Evolutionary conservation across 2,329 filamentous ascomycete genomes (phyloP).

Genomic region (Penicillium brevicompactum): DNA sequence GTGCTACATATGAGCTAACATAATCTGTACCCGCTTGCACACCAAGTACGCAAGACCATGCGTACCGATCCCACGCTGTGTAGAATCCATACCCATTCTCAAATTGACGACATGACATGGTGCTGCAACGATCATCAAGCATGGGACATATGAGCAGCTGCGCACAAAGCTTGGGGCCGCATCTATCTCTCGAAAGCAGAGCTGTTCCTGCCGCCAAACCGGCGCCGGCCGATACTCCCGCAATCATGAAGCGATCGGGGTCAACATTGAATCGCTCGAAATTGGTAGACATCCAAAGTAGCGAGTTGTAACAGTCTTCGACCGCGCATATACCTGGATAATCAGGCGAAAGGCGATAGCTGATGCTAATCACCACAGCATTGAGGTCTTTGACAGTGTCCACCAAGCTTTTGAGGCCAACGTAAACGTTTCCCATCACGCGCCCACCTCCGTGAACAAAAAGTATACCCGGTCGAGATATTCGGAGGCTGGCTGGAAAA

Average conservation of each 20-base stretch:
- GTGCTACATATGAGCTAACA: not conserved
- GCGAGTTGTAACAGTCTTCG: conserved; percentile 66
- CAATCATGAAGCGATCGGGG: conserved; percentile 57
- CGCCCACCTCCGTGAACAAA: conserved; percentile 72
- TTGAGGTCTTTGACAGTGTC: conserved; percentile 55
- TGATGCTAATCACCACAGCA: conserved; percentile 64
- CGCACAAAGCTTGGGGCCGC: conserved; percentile 15
- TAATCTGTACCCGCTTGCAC: not conserved
- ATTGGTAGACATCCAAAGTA: conserved; percentile 62
- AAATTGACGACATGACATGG: conserved; percentile 13
- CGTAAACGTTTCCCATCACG: conserved; percentile 63
- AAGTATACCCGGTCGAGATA: conserved; percentile 55
- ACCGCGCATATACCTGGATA: conserved; percentile 66
- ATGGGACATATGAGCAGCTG: conserved; percentile 21
- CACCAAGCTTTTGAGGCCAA: conserved; percentile 64
- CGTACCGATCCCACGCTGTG: not conserved
- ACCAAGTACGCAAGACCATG: not conserved
- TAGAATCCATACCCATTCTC: not conserved
- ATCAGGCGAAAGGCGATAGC: conserved; percentile 69
- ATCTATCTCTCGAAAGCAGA: conserved; percentile 19
- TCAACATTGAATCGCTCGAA: conserved; percentile 62
- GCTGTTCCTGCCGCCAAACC: conserved; percentile 38
- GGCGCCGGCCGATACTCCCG: conserved; percentile 66
- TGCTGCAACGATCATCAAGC: conserved; percentile 17
- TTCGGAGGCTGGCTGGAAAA: not conserved